Evolutionary conservation across 768 basidiomycete genomes (phyloP).

Genomic region (Tricholoma terreum): DNA sequence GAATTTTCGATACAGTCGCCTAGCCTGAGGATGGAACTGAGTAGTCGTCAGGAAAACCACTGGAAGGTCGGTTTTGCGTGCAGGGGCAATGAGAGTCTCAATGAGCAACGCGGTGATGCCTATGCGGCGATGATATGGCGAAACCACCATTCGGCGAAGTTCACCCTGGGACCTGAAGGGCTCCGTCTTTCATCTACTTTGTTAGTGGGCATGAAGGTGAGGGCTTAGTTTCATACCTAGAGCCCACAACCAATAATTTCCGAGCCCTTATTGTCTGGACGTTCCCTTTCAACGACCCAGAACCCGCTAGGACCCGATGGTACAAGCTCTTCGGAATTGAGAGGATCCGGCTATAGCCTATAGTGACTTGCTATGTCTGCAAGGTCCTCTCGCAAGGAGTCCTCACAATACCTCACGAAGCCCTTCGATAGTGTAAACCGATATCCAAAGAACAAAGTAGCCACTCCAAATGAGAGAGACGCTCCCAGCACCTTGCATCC

Average conservation of each 20-base stretch:
- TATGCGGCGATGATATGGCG: slow-evolving; percentile 10
- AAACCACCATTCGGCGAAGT: slow-evolving; percentile 12
- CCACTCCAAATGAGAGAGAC: not conserved
- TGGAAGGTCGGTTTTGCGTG: not conserved
- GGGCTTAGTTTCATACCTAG: slow-evolving; percentile 11
- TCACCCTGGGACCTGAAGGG: slow-evolving; percentile 1
- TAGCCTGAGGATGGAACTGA: slow-evolving; percentile 5
- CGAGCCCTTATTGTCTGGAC: slow-evolving; percentile 3
- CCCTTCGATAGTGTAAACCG: slow-evolving; percentile 7
- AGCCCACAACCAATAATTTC: slow-evolving; percentile 19
- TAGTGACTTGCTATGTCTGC: slow-evolving; percentile 17
- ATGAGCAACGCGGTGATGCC: slow-evolving; percentile 10
- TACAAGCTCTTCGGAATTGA: not conserved
- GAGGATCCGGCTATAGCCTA: slow-evolving; percentile 1
- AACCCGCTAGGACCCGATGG: slow-evolving; percentile 17
- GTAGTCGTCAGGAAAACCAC: slow-evolving; percentile 1
- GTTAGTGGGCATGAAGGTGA: not conserved
- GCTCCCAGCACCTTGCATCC: not conserved
- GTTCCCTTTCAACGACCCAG: slow-evolving; percentile 21
- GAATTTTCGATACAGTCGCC: slow-evolving; percentile 5
- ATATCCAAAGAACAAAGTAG: slow-evolving; percentile 9
- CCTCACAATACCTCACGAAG: slow-evolving; percentile 5
- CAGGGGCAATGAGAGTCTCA: slow-evolving; percentile 5
- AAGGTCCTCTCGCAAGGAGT: slow-evolving; percentile 17
- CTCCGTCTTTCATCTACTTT: not conserved